A percentile compares a stretch with the other conserved stretches of the same genome.
These are phyloP conservation scores for Purshia tridentata DNA, from an alignment of 306 rosid genomes.

Conservation along the genomic window DNA sequence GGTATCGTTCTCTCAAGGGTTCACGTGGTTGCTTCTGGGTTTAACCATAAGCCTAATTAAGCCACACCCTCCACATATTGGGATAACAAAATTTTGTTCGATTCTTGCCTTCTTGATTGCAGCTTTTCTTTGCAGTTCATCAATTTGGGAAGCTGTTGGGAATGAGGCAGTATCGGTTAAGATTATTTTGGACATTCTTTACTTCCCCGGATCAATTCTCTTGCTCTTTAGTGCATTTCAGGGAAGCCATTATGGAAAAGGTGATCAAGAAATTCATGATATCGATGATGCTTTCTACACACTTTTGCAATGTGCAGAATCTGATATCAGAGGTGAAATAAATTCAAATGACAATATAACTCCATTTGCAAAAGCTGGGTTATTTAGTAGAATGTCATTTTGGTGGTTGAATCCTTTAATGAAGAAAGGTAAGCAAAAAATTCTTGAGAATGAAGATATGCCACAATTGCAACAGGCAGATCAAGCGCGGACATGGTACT, in stretches of 20 bases:
- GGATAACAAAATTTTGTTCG: background rate
- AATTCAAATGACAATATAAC: conserved; percentile 16
- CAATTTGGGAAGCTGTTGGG: conserved; percentile 11
- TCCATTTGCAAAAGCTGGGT: conserved; percentile 26
- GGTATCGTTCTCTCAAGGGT: conserved; percentile 21
- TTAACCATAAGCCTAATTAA: conserved; percentile 10
- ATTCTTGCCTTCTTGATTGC: conserved; percentile 17
- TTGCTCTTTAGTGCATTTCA: conserved; percentile 18
- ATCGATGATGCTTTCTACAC: conserved; percentile 6
- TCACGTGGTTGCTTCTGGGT: conserved; percentile 24
- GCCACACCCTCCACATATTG: background rate
- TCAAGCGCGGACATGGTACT: conserved; percentile 13
- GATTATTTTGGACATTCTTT: conserved; percentile 19
- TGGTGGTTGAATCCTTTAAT: conserved; percentile 39
- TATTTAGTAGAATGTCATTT: conserved; percentile 19
- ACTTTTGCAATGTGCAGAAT: conserved; percentile 11
- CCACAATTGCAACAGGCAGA: conserved; percentile 24
- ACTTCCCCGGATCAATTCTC: conserved; percentile 24
- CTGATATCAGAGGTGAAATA: background rate
- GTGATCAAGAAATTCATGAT: conserved; percentile 9
- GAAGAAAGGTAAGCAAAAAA: conserved; percentile 28
- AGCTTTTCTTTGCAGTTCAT: conserved; percentile 21
- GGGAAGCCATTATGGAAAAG: background rate
- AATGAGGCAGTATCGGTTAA: background rate
- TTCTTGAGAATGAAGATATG: conserved; percentile 20